Evolutionary conservation across 1,284 basidiomycete genomes (phyloP).

Genomic region (Ustilago hordei): DNA sequence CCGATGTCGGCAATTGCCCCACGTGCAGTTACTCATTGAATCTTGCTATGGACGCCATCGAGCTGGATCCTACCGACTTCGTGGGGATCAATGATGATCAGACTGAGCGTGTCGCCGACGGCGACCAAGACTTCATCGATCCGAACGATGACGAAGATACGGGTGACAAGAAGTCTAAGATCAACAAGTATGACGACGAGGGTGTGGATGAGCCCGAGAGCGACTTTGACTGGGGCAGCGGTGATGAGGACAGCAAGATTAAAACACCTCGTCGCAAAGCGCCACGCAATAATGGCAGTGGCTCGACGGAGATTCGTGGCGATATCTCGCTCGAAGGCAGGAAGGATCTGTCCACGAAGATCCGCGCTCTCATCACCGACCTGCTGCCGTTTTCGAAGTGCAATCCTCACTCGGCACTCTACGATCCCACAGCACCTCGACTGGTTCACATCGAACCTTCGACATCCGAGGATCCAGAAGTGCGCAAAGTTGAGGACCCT

Average conservation of each 20-base stretch:
- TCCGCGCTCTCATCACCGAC: conserved; percentile 63
- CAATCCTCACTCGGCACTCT: conserved; percentile 60
- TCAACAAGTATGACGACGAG: conserved; percentile 12
- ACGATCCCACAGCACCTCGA: conserved; percentile 58
- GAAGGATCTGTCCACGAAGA: conserved; percentile 63
- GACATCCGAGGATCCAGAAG: conserved; percentile 33
- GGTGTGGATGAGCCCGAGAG: conserved; percentile 23
- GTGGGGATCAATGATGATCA: conserved; percentile 44
- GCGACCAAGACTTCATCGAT: conserved; percentile 27
- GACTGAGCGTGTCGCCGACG: conserved; percentile 29
- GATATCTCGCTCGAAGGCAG: conserved; percentile 40
- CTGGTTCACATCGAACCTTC: conserved; percentile 56
- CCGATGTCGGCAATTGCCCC: conserved; percentile 73
- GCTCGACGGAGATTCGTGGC: conserved; percentile 4
- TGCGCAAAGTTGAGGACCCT: conserved; percentile 38
- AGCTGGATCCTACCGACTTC: conserved; percentile 52
- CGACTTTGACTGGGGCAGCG: conserved; percentile 49
- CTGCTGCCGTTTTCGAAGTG: conserved; percentile 65
- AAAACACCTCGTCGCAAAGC: conserved; percentile 11
- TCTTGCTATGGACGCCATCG: conserved; percentile 54
- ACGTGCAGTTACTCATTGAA: conserved; percentile 74
- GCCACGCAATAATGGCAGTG: conserved; percentile 23
- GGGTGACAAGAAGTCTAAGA: conserved; percentile 3
- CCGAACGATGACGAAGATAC: conserved; percentile 5
- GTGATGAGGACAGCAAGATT: conserved; percentile 13